These are phyloP conservation scores for Lactarius hengduanensis DNA, from an alignment of 768 basidiomycete genomes.

Conservation along the genomic window DNA sequence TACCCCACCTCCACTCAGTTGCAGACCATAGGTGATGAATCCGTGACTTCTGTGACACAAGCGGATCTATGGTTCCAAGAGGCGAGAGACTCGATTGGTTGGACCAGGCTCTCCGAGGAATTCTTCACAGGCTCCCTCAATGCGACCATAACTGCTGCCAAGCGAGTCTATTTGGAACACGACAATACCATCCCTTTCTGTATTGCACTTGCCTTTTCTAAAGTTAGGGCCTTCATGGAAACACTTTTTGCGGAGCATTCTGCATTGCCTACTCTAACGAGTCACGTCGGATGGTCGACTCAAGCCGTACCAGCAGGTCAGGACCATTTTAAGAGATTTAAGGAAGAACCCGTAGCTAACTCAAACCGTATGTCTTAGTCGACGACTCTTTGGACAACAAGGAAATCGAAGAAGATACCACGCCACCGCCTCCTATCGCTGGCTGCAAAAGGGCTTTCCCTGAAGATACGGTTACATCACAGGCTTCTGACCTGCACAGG, in stretches of 20 bases:
- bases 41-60: constrained; percentile 12
- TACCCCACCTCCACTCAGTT: constrained; percentile 42
- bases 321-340: neutral
- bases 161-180: constrained; percentile 31
- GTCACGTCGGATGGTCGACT: neutral
- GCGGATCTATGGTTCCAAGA: constrained; percentile 29
- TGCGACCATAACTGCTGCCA: constrained; percentile 34
- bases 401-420: too few relatives aligned
- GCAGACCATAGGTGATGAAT: constrained; percentile 9
- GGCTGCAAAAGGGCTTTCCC: constrained; percentile 15
- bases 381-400: neutral
- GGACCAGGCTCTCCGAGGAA: constrained; percentile 23
- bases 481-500: neutral
- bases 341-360: neutral
- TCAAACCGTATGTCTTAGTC: neutral
- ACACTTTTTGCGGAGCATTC: constrained; percentile 34
- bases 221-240: constrained; percentile 34
- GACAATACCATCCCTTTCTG: constrained; percentile 22
- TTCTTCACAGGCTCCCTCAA: constrained; percentile 31
- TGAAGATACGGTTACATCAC: neutral
- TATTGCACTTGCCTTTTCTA: constrained; percentile 30
- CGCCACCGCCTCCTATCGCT: constrained; percentile 17
- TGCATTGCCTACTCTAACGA: neutral
- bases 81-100: constrained; percentile 28
- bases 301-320: neutral